These are phyloP conservation scores for Spergularia marina DNA, from an alignment of 148 eudicot genomes.

Conservation along the genomic window DNA sequence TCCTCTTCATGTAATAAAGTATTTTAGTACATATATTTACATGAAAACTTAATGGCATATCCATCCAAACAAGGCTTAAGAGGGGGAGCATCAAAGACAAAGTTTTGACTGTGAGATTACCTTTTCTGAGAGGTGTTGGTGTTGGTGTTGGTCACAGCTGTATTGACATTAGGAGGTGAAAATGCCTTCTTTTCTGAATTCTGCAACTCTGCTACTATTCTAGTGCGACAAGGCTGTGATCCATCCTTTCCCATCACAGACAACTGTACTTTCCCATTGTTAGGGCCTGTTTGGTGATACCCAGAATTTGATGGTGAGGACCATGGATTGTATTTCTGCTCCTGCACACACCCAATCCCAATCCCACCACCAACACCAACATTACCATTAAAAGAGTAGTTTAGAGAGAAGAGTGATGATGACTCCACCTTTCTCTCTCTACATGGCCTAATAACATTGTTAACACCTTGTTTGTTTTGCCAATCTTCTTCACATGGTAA, in stretches of 20 bases:
- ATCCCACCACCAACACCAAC: conserved; percentile 4
- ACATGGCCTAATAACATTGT: not conserved
- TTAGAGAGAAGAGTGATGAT: conserved; percentile 38
- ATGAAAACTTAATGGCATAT: conserved; percentile 14
- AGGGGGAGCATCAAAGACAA: conserved; percentile 21
- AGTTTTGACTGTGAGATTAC: conserved; percentile 29
- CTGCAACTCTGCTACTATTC: conserved; percentile 31
- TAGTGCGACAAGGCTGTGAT: conserved; percentile 51
- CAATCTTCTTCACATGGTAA: conserved; percentile 59
- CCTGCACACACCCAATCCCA: conserved; percentile 5
- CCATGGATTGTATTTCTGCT: conserved; percentile 31
- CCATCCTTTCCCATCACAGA: conserved; percentile 43
- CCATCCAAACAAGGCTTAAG: conserved; percentile 10
- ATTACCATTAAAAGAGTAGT: conserved; percentile 13
- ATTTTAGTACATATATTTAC: not conserved
- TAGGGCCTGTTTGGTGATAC: conserved; percentile 30
- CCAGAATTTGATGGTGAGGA: not conserved
- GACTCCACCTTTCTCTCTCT: conserved; percentile 24
- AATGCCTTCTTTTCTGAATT: conserved; percentile 51
- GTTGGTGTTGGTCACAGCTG: conserved; percentile 77
- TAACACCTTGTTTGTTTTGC: conserved; percentile 22
- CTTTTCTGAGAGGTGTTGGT: conserved; percentile 85
- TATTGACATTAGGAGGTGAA: conserved; percentile 50
- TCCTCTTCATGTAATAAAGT: conserved; percentile 38
- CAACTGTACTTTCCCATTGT: conserved; percentile 13